These are phyloP conservation scores for Quercus lobata DNA, from an alignment of 331 rosid species.

Conservation along the genomic window DNA sequence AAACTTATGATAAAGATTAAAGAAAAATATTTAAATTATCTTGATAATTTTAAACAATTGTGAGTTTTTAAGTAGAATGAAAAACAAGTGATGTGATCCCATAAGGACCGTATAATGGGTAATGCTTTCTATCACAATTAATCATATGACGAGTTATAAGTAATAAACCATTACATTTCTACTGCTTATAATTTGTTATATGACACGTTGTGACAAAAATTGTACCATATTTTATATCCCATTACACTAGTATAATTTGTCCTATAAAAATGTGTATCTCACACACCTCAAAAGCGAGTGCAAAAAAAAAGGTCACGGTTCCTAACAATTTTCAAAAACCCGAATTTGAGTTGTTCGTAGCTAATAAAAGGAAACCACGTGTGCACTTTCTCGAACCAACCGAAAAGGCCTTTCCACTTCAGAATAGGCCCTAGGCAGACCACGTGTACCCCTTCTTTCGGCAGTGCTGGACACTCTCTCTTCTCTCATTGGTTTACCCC, in stretches of 20 bases:
- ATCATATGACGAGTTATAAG: accelerated
- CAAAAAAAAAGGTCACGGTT: accelerated
- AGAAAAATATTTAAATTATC: no score
- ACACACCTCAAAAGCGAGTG: background rate
- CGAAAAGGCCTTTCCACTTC: conserved; percentile 8
- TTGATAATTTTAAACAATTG: accelerated
- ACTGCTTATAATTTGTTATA: accelerated
- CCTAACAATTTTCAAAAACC: background rate
- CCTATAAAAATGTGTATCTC: background rate
- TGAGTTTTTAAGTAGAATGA: accelerated
- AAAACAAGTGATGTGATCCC: accelerated
- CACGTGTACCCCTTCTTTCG: conserved; percentile 51
- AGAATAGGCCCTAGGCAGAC: conserved; percentile 7
- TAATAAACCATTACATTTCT: accelerated
- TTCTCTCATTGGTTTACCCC: conserved; percentile 9
- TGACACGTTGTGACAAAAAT: no score
- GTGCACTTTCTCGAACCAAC: conserved; percentile 37
- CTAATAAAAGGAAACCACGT: conserved; percentile 41
- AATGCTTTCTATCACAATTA: accelerated
- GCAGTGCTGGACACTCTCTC: conserved; percentile 44
- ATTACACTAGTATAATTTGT: no score
- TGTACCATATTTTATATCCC: no score
- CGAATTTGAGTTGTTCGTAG: background rate
- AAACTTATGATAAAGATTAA: no score
- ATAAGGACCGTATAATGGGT: accelerated